Percentiles rank a stretch among this genome's conserved stretches.
These are phyloP conservation scores for Populus hybrid DNA, from an alignment of 441 rosid genomes.

Conservation along the genomic window DNA sequence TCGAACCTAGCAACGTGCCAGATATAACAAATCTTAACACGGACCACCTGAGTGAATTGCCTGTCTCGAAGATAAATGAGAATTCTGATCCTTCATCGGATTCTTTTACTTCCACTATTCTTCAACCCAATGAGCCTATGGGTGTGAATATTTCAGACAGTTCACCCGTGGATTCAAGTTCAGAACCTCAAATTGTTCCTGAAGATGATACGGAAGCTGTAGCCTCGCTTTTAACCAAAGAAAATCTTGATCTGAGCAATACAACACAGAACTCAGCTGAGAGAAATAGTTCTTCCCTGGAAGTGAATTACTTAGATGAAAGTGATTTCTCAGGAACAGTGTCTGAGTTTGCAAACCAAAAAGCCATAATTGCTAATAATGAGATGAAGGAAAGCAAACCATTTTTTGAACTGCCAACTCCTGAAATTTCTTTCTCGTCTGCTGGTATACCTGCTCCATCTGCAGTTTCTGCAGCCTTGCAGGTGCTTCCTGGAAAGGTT, in stretches of 20 bases:
- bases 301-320: constrained; percentile 34
- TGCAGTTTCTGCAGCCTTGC: constrained; percentile 54
- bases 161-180: constrained; percentile 34
- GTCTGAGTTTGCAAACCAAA: constrained; percentile 31
- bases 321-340: constrained; percentile 29
- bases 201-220: constrained; percentile 24
- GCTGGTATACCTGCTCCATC: constrained; percentile 95
- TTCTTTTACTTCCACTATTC: constrained; percentile 28
- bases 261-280: constrained; percentile 30
- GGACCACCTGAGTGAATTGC: constrained; percentile 28
- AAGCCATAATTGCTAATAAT: constrained; percentile 27
- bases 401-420: constrained; percentile 30
- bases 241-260: constrained; percentile 35
- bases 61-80: constrained; percentile 23
- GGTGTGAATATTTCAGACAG: constrained; percentile 26
- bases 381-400: constrained; percentile 28
- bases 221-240: constrained; percentile 27
- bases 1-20: constrained; percentile 30
- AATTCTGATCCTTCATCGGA: constrained; percentile 18
- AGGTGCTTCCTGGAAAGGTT: constrained; percentile 71
- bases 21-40: constrained; percentile 23
- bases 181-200: constrained; percentile 32
- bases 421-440: constrained; percentile 41
- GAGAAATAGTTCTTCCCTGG: constrained; percentile 34
- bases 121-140: constrained; percentile 29